phyloP scores from a whole-genome alignment of 1,139 yeast genomes.

The Waltiozyma sp. region DNA sequence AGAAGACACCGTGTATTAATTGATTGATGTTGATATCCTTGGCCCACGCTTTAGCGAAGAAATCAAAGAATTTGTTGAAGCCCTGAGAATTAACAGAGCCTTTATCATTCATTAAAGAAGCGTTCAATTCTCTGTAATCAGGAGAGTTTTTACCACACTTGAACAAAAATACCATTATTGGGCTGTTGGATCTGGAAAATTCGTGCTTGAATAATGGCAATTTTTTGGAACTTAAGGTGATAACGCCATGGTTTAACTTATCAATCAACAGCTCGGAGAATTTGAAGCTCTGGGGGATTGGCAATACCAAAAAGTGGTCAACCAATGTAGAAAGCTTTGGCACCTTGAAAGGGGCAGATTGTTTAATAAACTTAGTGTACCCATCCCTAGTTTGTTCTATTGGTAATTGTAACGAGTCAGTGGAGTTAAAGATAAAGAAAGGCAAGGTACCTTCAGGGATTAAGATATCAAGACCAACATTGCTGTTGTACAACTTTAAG shows the following conservation, averaged over 20 bases:
- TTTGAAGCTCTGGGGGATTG: constrained; percentile 14
- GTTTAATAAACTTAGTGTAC: constrained; percentile 20
- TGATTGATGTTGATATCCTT: constrained; percentile 23
- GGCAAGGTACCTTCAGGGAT: constrained; percentile 26
- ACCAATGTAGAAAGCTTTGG: constrained; percentile 24
- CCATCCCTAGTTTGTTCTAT: constrained; percentile 9
- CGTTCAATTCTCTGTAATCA: constrained; percentile 7
- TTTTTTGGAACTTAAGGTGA: constrained; percentile 17
- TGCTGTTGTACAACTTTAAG: constrained; percentile 8
- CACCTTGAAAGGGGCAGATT: constrained; percentile 27
- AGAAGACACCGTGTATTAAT: constrained; percentile 31
- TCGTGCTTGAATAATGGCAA: constrained; percentile 15
- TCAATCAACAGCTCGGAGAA: background rate
- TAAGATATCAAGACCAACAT: constrained; percentile 12
- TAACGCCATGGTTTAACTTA: constrained; percentile 10
- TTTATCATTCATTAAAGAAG: constrained; percentile 8
- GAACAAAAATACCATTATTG: constrained; percentile 28
- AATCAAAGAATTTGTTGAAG: constrained; percentile 27
- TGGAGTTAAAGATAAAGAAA: constrained; percentile 27
- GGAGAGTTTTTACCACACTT: constrained; percentile 13
- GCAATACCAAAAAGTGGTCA: constrained; percentile 28
- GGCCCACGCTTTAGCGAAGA: constrained; percentile 32
- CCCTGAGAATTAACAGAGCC: constrained; percentile 6
- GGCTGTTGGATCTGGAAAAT: constrained; percentile 17
- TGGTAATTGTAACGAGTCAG: constrained; percentile 15